A percentile compares a stretch with the other conserved stretches of the same genome.
Conservation (phyloP, 345 rosid species). For the Ceriops decandra region DNA sequence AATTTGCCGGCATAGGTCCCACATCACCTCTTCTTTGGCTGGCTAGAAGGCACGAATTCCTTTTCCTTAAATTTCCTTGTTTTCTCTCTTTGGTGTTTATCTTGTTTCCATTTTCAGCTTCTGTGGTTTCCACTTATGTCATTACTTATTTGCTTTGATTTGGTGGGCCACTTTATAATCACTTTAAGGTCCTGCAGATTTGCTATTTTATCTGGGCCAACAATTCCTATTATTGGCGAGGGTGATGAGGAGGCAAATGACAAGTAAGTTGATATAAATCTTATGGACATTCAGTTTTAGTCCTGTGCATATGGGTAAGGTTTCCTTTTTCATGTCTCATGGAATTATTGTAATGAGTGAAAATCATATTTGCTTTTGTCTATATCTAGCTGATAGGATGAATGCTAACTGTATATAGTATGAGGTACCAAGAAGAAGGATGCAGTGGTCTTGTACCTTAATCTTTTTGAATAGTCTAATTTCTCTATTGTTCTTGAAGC, state of each 20-base stretch:
- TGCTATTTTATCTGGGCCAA: conserved; percentile 95
- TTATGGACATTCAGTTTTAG: background rate
- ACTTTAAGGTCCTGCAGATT: conserved; percentile 46
- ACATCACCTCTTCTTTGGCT: conserved; percentile 97
- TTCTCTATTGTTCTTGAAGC: no score
- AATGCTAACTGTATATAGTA: background rate
- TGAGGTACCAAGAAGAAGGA: background rate
- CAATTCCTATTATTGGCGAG: conserved; percentile 97
- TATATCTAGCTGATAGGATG: background rate
- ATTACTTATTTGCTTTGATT: conserved; percentile 10
- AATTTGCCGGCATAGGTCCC: conserved; percentile 90
- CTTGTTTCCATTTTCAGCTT: background rate
- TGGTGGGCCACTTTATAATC: conserved; percentile 18
- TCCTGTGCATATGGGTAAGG: background rate
- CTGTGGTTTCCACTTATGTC: conserved; percentile 12
- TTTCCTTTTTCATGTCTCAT: background rate
- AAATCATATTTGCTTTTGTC: background rate
- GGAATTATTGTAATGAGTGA: background rate
- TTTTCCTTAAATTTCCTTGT: background rate
- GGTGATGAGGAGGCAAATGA: conserved; percentile 98
- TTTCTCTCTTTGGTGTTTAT: background rate
- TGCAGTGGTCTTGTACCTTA: background rate
- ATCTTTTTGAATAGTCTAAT: no score
- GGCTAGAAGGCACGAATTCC: conserved; percentile 72
- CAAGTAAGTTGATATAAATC: conserved; percentile 43